Conservation (phyloP, 139 green algal genomes). For the Ettlia oleoabundans region DNA sequence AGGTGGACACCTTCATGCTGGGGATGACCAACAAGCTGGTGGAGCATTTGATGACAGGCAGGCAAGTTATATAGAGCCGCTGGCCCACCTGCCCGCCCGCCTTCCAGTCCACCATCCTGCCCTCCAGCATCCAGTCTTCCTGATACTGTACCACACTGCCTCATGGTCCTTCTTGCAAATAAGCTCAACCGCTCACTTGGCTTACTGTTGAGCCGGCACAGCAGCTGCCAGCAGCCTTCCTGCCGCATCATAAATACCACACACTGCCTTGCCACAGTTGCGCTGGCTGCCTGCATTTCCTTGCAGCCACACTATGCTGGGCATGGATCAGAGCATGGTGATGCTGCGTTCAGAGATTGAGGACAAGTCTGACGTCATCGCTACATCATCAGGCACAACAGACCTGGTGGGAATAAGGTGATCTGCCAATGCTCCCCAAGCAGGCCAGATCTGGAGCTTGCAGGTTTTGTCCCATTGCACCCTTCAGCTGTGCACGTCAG, state of each 20-base stretch:
- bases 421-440: no score
- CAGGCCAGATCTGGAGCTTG: neutral
- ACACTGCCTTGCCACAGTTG: no score
- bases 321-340: conserved; percentile 17
- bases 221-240: neutral
- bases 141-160: no score
- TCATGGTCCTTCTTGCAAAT: no score
- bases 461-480: neutral
- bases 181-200: no score
- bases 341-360: neutral
- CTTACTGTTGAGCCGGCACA: neutral
- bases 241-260: no score
- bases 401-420: conserved; percentile 12
- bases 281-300: neutral
- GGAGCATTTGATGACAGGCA: neutral
- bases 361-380: conserved; percentile 32
- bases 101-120: no score
- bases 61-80: no score
- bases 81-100: no score
- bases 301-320: conserved; percentile 16
- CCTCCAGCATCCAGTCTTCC: no score
- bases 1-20: conserved; percentile 19
- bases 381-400: neutral
- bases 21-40: neutral
- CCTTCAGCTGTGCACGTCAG: no score